A percentile compares a stretch with the other conserved stretches of the same genome.
These are phyloP conservation scores for Pseudogymnoascus sp. DNA, from an alignment of 2,329 filamentous ascomycete species.

Conservation along the genomic window DNA sequence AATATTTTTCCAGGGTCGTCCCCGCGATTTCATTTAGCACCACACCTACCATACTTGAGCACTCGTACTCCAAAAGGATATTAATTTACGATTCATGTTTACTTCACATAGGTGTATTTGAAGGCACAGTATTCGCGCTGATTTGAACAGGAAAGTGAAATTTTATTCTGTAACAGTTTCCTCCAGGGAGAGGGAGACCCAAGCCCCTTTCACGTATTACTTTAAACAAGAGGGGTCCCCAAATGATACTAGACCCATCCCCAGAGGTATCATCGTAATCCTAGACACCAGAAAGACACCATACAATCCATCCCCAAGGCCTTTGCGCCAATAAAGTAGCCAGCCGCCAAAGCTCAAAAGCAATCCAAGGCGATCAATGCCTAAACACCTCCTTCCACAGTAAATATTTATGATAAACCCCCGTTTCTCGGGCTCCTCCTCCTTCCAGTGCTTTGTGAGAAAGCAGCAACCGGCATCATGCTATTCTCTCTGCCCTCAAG, in stretches of 20 bases:
- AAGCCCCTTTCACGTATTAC: conserved; percentile 6
- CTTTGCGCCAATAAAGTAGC: conserved; percentile 4
- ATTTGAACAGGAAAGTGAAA: background rate
- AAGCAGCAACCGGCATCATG: conserved; percentile 14
- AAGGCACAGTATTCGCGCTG: background rate
- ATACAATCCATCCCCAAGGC: background rate
- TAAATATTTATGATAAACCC: background rate
- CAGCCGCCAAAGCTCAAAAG: background rate
- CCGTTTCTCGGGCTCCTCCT: conserved; percentile 24
- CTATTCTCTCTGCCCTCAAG: conserved; percentile 39
- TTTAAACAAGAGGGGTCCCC: background rate
- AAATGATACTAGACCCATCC: background rate
- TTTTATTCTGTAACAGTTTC: background rate
- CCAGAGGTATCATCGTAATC: background rate
- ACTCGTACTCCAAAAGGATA: background rate
- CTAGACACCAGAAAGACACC: conserved; percentile 5
- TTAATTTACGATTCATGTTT: background rate
- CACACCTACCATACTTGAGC: background rate
- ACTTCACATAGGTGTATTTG: background rate
- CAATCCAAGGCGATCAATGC: background rate
- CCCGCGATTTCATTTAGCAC: background rate
- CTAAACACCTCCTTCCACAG: background rate
- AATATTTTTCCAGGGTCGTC: conserved; percentile 4
- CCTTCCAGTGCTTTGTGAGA: conserved; percentile 24
- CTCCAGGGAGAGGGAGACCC: background rate